Conservation (phyloP, 1,284 basidiomycete species). For the Fomitopsis schrenkii region DNA sequence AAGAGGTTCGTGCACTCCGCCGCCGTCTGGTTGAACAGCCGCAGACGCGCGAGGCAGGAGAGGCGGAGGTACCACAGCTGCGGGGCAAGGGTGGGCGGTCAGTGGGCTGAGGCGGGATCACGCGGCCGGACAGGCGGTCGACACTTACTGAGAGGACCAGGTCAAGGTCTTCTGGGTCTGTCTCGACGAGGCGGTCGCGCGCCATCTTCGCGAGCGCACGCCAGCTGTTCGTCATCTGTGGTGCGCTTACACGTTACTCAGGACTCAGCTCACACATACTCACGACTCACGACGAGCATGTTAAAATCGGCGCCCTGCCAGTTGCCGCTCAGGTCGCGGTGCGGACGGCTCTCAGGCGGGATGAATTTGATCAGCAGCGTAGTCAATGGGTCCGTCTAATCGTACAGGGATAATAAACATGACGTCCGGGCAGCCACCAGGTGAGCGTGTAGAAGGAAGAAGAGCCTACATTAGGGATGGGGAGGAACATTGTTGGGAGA, state of each 20-base stretch:
- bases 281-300: constrained; percentile 63
- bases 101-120: neutral
- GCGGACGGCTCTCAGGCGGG: constrained; percentile 67
- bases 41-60: constrained; percentile 69
- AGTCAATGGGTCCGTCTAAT: constrained; percentile 77
- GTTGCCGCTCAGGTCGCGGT: constrained; percentile 67
- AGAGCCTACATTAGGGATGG: constrained; percentile 73
- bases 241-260: neutral
- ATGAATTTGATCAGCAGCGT: constrained; percentile 79
- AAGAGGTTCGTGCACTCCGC: constrained; percentile 80
- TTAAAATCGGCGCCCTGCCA: constrained; percentile 69
- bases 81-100: neutral
- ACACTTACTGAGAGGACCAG: constrained; percentile 62
- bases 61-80: constrained; percentile 82
- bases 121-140: neutral
- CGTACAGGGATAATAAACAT: constrained; percentile 25
- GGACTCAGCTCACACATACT: neutral
- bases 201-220: constrained; percentile 75
- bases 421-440: constrained; percentile 54
- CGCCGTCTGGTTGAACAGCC: constrained; percentile 76
- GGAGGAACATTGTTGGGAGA: constrained; percentile 73
- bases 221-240: constrained; percentile 82
- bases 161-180: constrained; percentile 60
- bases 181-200: constrained; percentile 64
- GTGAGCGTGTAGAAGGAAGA: constrained; percentile 40